phyloP scores from a whole-genome alignment of 495 filamentous ascomycete species.

The Parathielavia appendiculata region DNA sequence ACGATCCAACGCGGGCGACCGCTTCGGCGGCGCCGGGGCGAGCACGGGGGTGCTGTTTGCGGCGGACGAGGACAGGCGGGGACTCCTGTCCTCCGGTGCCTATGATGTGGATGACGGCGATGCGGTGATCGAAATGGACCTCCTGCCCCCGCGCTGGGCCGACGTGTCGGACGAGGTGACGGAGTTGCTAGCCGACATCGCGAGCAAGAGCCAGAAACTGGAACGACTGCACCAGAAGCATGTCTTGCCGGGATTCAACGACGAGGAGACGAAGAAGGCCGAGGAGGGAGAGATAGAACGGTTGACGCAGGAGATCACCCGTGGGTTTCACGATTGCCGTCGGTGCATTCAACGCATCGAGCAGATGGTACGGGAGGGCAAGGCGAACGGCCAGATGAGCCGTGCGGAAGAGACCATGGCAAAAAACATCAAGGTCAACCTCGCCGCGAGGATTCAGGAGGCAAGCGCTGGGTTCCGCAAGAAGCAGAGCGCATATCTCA shows the following conservation, averaged over 20 bases:
- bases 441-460: constrained; percentile 85
- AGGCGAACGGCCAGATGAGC: constrained; percentile 60
- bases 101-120: constrained; percentile 84
- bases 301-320: constrained; percentile 83
- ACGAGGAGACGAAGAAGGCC: constrained; percentile 74
- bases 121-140: constrained; percentile 96
- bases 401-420: constrained; percentile 91
- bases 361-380: constrained; percentile 71
- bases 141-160: constrained; percentile 90
- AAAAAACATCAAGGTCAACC: constrained; percentile 85
- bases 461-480: constrained; percentile 89
- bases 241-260: constrained; percentile 92
- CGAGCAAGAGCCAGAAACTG: constrained; percentile 72
- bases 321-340: constrained; percentile 83
- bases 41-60: constrained; percentile 36
- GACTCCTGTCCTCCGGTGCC: constrained; percentile 72
- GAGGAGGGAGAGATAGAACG: constrained; percentile 88
- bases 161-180: constrained; percentile 93
- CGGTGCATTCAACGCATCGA: constrained; percentile 81
- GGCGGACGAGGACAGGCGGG: constrained; percentile 66
- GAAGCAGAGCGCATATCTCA: constrained; percentile 94
- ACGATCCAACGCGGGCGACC: constrained; percentile 55
- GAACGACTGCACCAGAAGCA: constrained; percentile 96
- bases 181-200: constrained; percentile 73
- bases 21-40: constrained; percentile 56